These are phyloP conservation scores for Beauveria sp. DNA, from an alignment of 2,329 filamentous ascomycete genomes.

Conservation along the genomic window DNA sequence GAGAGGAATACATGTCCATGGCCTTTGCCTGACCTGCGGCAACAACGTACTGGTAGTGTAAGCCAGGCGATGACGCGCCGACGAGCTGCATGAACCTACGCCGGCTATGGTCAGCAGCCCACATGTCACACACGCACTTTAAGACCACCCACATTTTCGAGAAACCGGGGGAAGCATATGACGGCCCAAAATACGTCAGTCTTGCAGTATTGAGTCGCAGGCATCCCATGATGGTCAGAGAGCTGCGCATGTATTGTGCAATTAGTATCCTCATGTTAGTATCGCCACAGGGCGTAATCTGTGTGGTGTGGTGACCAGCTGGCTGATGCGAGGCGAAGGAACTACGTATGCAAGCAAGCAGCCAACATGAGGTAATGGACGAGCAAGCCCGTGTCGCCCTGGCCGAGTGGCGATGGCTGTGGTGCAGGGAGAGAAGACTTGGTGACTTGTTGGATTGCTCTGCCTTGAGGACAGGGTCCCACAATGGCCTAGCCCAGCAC, in stretches of 20 bases:
- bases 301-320: slow-evolving; percentile 7
- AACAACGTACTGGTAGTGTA: not conserved
- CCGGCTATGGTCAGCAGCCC: slow-evolving; percentile 7
- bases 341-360: slow-evolving; percentile 7
- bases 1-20: not conserved
- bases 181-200: slow-evolving; percentile 1
- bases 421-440: not conserved
- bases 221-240: not conserved
- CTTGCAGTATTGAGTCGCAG: not conserved
- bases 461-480: not conserved
- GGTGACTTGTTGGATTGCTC: not conserved
- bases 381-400: not conserved
- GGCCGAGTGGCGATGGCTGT: not conserved
- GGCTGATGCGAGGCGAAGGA: slow-evolving; percentile 6
- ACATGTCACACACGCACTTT: slow-evolving; percentile 4
- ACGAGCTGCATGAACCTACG: not conserved
- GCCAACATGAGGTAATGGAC: not conserved
- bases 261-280: not conserved
- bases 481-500: not conserved
- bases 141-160: not conserved
- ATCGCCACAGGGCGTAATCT: not conserved
- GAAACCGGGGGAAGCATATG: slow-evolving; percentile 5
- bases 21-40: not conserved
- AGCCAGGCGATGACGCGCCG: slow-evolving; percentile 2
- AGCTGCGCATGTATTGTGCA: not conserved